Evolutionary conservation across 495 filamentous ascomycete genomes (phyloP), one percentile per base, ranked within the genome.

Genomic region (Platismatia glauca): DNA sequence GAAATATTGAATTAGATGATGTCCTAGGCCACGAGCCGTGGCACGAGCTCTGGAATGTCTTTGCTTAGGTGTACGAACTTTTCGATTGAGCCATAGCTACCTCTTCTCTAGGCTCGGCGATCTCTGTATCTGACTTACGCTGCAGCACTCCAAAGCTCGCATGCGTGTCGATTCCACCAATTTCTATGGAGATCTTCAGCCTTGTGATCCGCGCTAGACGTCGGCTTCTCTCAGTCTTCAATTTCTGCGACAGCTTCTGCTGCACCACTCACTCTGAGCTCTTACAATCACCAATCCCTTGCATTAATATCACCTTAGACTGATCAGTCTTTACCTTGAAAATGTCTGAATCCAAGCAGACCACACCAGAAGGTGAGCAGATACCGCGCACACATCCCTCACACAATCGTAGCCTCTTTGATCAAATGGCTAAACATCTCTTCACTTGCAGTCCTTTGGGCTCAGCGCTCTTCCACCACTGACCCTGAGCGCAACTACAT

Each of bases 401-500:
- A 61, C 57, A 6, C 27, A 57, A 61, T 64, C 37, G 50, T 58
- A 37, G 24, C 59, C 39, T 56, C 16, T 22, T 41, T 27, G n/a
- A 48, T 15, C 59, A 41, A 58, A 35, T 12, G 2, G 29, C 38
- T 44, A 12, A 58, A 41, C n/a, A 15, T 37, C 33, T 29, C 33
- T 55, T 44, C 31, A 18, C 29, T 39, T 57, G 61, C 70, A 98
- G 94, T 97, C 68, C 86, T 89, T 77, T 98, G 94, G 94, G 93
- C 94, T 37, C 94, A 98, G 79, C 93, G 94, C 80, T 97, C 94
- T 52, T 91, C 86, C 73, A 77, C 71, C 63, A 76, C 79, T 64
- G 95, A 97, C 27, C 71, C 85, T 43, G 83, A 85, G 72, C 93
- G 91, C 77, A 97, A 97, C 78, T 86, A 89, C 79, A 79, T 97